Base-by-base conservation (phyloP, 805 yeast species). In the Huiozyma sinensis region DNA sequence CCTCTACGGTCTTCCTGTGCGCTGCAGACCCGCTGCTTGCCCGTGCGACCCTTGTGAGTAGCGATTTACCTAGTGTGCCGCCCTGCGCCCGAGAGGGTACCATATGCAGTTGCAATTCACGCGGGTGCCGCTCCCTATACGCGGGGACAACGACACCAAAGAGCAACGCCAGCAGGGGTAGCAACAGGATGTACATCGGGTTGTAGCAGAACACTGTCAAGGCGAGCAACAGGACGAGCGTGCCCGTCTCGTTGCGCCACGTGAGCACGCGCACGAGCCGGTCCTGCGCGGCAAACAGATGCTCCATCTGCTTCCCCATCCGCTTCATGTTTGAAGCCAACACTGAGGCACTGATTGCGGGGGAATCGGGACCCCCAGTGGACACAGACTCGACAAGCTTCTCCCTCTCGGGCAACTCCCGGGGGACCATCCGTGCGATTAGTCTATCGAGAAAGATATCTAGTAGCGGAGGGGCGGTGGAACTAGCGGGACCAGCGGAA, bases 171-270 rank as follows among this genome's bases (percentile, higher is more conserved):
- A 81, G 47, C 33, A 81, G 52, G 0, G 96, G 96, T 31, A 79
- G 68, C 1, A 78, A 69, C 34, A 83, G 60, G 9, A 85, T 65
- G 41, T 83, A 61, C 56, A 78, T 78, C 0, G 95, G 95, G 65
- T 83, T 74, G 33, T 81, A 60, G 53, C 92, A 83, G 1, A 80
- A 65, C 47, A 77, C 69, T 0, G 95, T 80, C 50, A 82, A 79
- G 1, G 77, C 48, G 5, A 81, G 65, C 43, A 86, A 61, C 24
- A 68, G 57, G 0, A 81, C 67, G 5, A 88, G 50, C 0, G 96
- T 88, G 48, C 77, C 72, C 0, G 83, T 68, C 0, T 94, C 89
- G 28, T 71, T 68, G 47, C 78, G 75, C 97, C 97, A 89, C 5
- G 84, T 74, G 27, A 85, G 46, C 0, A 83, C 56, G 41, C 77